phyloP scores from a whole-genome alignment of 1,284 basidiomycete genomes.

The Polyporus tsugae region DNA sequence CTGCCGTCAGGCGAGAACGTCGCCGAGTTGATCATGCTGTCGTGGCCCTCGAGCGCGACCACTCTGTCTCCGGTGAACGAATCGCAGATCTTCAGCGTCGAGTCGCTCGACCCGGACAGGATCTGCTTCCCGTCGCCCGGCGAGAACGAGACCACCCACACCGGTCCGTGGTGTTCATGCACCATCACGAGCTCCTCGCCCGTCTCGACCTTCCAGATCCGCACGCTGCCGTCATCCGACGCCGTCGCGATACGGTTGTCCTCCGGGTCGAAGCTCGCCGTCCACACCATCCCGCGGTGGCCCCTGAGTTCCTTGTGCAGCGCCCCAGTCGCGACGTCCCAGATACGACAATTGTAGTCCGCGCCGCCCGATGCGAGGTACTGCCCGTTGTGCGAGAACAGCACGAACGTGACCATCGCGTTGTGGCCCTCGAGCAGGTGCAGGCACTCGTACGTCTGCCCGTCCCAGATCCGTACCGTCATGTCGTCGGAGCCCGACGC shows the following conservation, averaged over 20 bases:
- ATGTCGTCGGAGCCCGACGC: slow-evolving; percentile 38
- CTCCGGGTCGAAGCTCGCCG: slow-evolving; percentile 37
- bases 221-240: slow-evolving; percentile 33
- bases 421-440: slow-evolving; percentile 30
- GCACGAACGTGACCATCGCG: slow-evolving; percentile 31
- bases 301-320: slow-evolving; percentile 20
- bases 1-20: slow-evolving; percentile 36
- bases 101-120: slow-evolving; percentile 30
- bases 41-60: slow-evolving; percentile 29
- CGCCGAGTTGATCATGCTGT: slow-evolving; percentile 30
- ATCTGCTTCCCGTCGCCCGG: slow-evolving; percentile 25
- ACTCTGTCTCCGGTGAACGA: slow-evolving; percentile 30
- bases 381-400: slow-evolving; percentile 34
- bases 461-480: slow-evolving; percentile 22
- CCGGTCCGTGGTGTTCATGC: slow-evolving; percentile 28
- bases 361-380: slow-evolving; percentile 32
- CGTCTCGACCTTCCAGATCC: slow-evolving; percentile 32
- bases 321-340: slow-evolving; percentile 26
- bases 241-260: slow-evolving; percentile 36
- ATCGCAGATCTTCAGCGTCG: slow-evolving; percentile 23
- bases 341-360: slow-evolving; percentile 31
- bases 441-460: neutral
- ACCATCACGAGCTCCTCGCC: slow-evolving; percentile 32
- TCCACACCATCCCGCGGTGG: slow-evolving; percentile 30
- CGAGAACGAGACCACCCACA: slow-evolving; percentile 31